Conservation (phyloP, 306 rosid genomes). For the Cicer judaicum region DNA sequence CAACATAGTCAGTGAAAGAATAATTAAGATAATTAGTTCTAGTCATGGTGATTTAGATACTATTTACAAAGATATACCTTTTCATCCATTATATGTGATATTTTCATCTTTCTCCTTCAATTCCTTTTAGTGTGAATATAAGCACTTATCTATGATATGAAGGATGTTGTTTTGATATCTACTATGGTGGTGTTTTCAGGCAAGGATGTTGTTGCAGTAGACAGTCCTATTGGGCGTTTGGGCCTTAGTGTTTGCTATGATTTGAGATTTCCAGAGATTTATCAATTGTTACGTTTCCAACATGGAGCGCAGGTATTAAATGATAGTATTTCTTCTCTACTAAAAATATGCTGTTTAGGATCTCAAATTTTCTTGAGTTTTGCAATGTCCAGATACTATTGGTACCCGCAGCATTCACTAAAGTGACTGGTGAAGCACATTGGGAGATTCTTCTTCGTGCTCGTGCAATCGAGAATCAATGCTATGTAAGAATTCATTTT, state of each 20-base stretch:
- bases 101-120: constrained; percentile 8
- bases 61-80: constrained; percentile 16
- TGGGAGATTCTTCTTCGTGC: constrained; percentile 98
- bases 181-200: constrained; percentile 59
- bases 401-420: constrained; percentile 93
- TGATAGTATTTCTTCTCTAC: constrained; percentile 34
- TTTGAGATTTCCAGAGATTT: constrained; percentile 90
- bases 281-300: constrained; percentile 79
- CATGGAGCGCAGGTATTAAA: constrained; percentile 74
- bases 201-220: constrained; percentile 74
- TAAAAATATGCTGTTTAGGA: constrained; percentile 34
- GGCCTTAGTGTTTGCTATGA: constrained; percentile 96
- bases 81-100: neutral
- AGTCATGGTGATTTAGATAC: constrained; percentile 13
- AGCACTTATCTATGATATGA: constrained; percentile 20
- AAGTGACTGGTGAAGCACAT: constrained; percentile 88
- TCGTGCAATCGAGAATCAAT: constrained; percentile 95
- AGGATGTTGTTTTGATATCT: constrained; percentile 21
- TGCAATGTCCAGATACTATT: constrained; percentile 64
- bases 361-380: constrained; percentile 35
- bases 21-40: neutral
- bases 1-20: constrained; percentile 17
- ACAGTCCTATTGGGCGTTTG: constrained; percentile 88
- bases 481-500: constrained; percentile 66
- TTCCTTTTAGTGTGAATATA: constrained; percentile 28